Percentiles rank a stretch among this genome's conserved stretches.
Conservation (phyloP, 129 eudicot species). For the Lactuca saligna region DNA sequence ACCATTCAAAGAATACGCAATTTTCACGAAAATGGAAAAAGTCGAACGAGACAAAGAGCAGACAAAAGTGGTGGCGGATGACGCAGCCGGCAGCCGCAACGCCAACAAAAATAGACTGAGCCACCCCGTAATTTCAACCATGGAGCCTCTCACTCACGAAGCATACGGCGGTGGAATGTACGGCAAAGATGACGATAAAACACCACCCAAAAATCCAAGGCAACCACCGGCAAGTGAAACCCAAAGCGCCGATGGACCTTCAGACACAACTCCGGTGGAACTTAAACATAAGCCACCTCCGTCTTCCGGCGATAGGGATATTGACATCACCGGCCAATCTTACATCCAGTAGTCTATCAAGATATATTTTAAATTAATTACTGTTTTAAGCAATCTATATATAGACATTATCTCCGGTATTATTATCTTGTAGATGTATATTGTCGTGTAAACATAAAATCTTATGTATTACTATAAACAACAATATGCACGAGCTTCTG, state of each 20-base stretch:
- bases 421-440: no score
- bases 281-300: constrained; percentile 58
- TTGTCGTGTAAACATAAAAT: no score
- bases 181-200: constrained; percentile 39
- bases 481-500: no score
- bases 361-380: no score
- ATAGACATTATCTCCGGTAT: no score
- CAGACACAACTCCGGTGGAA: constrained; percentile 25
- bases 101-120: constrained; percentile 9
- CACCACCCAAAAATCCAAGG: constrained; percentile 12
- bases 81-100: background rate
- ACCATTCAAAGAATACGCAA: background rate
- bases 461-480: no score
- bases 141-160: constrained; percentile 51
- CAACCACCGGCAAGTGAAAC: constrained; percentile 52
- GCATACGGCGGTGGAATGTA: constrained; percentile 87
- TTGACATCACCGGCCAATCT: constrained; percentile 80
- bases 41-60: constrained; percentile 22
- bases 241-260: constrained; percentile 79
- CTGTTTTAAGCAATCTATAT: no score
- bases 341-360: constrained; percentile 48
- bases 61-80: background rate
- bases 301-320: constrained; percentile 65
- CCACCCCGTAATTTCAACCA: constrained; percentile 44
- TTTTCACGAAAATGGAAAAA: constrained; percentile 14